Conservation (phyloP, 306 rosid genomes). For the Ziziphus jujuba region DNA sequence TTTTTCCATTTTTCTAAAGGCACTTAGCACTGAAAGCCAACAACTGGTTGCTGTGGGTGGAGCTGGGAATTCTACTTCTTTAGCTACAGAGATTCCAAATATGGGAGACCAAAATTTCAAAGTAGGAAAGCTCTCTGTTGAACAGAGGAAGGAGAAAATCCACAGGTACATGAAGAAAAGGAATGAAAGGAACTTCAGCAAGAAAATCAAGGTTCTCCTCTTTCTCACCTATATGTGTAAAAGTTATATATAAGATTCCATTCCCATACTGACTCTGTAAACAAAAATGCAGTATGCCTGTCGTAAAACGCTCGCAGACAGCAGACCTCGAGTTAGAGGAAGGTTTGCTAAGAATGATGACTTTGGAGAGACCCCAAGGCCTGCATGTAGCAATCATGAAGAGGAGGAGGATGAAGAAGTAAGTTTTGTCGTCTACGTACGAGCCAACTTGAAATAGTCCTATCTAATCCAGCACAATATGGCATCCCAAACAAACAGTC, state of each 20-base stretch:
- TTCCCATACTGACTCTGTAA: constrained; percentile 18
- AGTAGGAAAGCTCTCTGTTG: constrained; percentile 88
- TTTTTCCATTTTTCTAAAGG: constrained; percentile 35
- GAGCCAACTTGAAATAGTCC: background rate
- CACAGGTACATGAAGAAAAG: constrained; percentile 97
- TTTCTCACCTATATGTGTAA: too few relatives aligned
- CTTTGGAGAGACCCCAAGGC: constrained; percentile 66
- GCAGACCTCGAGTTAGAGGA: constrained; percentile 96
- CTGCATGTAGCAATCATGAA: constrained; percentile 65
- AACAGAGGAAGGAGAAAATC: constrained; percentile 93
- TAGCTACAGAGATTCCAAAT: constrained; percentile 73
- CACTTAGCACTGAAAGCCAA: constrained; percentile 60
- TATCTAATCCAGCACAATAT: too few relatives aligned
- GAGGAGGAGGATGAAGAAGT: constrained; percentile 88
- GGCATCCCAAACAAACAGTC: background rate
- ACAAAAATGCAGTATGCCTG: constrained; percentile 79
- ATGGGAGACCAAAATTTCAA: constrained; percentile 75
- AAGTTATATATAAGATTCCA: background rate
- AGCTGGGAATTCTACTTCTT: constrained; percentile 54
- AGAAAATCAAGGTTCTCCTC: constrained; percentile 82
- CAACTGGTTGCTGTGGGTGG: constrained; percentile 60
- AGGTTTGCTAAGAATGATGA: constrained; percentile 96
- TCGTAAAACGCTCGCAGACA: constrained; percentile 92
- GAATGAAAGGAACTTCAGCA: constrained; percentile 93
- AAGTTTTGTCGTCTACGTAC: constrained; percentile 23